These are phyloP conservation scores for Aspergillus panamensis DNA, from an alignment of 495 filamentous ascomycete genomes.

Conservation along the genomic window DNA sequence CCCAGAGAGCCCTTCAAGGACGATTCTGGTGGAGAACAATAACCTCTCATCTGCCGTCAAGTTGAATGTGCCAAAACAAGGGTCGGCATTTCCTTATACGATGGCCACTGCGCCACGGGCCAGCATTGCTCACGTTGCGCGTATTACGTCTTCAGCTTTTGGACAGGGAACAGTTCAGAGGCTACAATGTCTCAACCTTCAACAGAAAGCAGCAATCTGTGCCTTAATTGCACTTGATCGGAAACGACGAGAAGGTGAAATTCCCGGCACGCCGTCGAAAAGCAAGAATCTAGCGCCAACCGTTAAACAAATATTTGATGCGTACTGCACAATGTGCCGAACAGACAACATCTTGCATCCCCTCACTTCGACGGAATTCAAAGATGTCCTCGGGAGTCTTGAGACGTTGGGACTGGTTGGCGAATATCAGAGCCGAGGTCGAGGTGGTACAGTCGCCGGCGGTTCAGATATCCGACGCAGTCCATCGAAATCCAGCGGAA, in stretches of 20 bases:
- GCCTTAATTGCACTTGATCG: slow-evolving; percentile 78
- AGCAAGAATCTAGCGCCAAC: slow-evolving; percentile 58
- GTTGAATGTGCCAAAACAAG: slow-evolving; percentile 35
- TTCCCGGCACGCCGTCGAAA: slow-evolving; percentile 57
- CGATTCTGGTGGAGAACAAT: slow-evolving; percentile 62
- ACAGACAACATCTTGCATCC: slow-evolving; percentile 81
- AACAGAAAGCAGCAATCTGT: slow-evolving; percentile 95
- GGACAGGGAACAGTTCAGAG: slow-evolving; percentile 79
- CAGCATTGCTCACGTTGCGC: slow-evolving; percentile 83
- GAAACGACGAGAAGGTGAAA: slow-evolving; percentile 35
- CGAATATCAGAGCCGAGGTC: slow-evolving; percentile 68
- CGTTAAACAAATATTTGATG: slow-evolving; percentile 71
- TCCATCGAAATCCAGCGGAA: slow-evolving; percentile 54
- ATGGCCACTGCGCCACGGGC: slow-evolving; percentile 80
- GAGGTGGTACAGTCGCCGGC: slow-evolving; percentile 54
- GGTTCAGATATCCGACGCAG: slow-evolving; percentile 49
- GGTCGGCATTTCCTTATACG: slow-evolving; percentile 55
- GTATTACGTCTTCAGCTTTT: slow-evolving; percentile 80
- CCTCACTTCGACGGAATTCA: slow-evolving; percentile 82
- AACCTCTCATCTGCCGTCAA: slow-evolving; percentile 61
- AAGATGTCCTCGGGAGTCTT: slow-evolving; percentile 85
- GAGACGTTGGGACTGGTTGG: slow-evolving; percentile 79
- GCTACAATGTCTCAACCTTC: slow-evolving; percentile 81
- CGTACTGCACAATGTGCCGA: slow-evolving; percentile 76
- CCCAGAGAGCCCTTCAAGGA: slow-evolving; percentile 48